phyloP scores from a whole-genome alignment of 352 stramenopile genomes.

The Peronosclerospora sorghi region DNA sequence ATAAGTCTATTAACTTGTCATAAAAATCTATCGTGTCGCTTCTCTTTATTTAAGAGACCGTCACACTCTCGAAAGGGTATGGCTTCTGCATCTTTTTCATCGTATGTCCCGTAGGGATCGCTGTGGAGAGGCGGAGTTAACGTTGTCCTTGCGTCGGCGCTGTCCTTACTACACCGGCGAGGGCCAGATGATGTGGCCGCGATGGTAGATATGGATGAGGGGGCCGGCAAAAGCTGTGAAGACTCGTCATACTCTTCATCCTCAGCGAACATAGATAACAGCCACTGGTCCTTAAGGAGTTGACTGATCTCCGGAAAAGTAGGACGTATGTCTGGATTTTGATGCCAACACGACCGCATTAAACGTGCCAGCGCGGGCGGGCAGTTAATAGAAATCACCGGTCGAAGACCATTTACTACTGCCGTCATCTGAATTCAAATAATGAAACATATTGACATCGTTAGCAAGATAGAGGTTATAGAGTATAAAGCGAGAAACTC shows the following conservation, averaged over 20 bases:
- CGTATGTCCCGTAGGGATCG: slow-evolving; percentile 17
- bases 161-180: slow-evolving; percentile 29
- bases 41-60: slow-evolving; percentile 28
- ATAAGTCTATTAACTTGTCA: slow-evolving; percentile 30
- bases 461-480: slow-evolving; percentile 4
- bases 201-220: slow-evolving; percentile 28
- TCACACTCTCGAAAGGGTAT: slow-evolving; percentile 18
- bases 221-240: slow-evolving; percentile 22
- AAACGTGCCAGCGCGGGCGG: slow-evolving; percentile 58
- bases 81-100: slow-evolving; percentile 11
- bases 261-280: slow-evolving; percentile 44
- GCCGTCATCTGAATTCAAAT: slow-evolving; percentile 57
- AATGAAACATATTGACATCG: slow-evolving; percentile 1
- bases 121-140: slow-evolving; percentile 13
- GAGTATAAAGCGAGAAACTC: not conserved
- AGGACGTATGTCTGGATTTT: slow-evolving; percentile 51
- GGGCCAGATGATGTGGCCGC: slow-evolving; percentile 9
- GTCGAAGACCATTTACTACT: slow-evolving; percentile 74
- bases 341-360: slow-evolving; percentile 80
- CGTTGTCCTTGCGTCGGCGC: slow-evolving; percentile 19
- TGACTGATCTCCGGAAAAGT: slow-evolving; percentile 75
- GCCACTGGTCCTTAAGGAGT: slow-evolving; percentile 62
- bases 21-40: slow-evolving; percentile 37
- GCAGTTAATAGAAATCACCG: slow-evolving; percentile 77
- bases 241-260: slow-evolving; percentile 30